A percentile compares a stretch with the other conserved stretches of the same genome.
Conservation (phyloP, 2,329 filamentous ascomycete genomes). For the Aspergillus sp. region DNA sequence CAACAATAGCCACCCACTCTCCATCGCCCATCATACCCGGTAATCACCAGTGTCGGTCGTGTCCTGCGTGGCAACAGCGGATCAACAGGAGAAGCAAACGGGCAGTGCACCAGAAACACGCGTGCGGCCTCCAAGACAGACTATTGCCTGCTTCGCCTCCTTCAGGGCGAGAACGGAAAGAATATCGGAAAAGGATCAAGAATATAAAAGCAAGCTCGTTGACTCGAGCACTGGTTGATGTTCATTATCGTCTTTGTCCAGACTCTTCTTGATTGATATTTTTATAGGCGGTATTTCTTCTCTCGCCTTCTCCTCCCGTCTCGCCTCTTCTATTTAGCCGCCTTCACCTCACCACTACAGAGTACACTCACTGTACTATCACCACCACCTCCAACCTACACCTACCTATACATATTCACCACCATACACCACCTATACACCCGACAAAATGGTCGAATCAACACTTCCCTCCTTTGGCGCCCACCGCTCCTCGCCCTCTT, state of each 20-base stretch:
- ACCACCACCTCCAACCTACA: neutral
- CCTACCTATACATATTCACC: neutral
- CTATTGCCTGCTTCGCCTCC: too few species aligned
- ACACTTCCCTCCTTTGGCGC: conserved; percentile 18
- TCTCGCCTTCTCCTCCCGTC: neutral
- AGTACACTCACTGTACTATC: too few species aligned
- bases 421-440: neutral
- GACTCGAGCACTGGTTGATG: neutral
- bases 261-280: neutral
- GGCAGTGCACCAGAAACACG: too few species aligned
- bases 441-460: neutral
- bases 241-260: neutral
- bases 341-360: neutral
- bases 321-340: neutral
- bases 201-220: neutral
- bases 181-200: neutral
- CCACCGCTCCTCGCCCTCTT: conserved; percentile 16
- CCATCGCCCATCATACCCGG: too few species aligned
- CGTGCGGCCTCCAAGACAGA: too few species aligned
- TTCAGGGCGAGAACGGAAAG: too few species aligned
- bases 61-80: too few species aligned
- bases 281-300: neutral
- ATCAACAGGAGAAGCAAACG: too few species aligned
- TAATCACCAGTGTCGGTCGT: too few species aligned
- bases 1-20: too few species aligned